These are phyloP conservation scores for Exutisphaerella laricina DNA, from an alignment of 2,329 filamentous ascomycete genomes.

Conservation along the genomic window DNA sequence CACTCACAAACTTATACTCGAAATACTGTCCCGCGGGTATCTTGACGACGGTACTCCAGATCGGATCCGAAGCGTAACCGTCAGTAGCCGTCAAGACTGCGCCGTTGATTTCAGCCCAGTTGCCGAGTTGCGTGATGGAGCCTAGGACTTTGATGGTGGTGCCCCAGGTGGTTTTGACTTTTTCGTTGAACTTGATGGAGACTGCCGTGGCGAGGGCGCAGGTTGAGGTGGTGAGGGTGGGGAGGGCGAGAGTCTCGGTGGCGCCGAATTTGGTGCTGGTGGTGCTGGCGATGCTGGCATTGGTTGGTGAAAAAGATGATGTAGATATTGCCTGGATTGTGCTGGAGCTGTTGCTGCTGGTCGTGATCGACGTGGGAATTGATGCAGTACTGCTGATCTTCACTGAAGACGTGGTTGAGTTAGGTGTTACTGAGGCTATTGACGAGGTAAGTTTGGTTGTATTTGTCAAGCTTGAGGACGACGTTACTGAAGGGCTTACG, in stretches of 20 bases:
- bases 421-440: background rate
- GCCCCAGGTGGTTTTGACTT: slow-evolving; percentile 53
- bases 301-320: background rate
- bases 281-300: slow-evolving; percentile 7
- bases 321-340: background rate
- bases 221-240: slow-evolving; percentile 3
- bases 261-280: slow-evolving; percentile 6
- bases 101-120: slow-evolving; percentile 52
- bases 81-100: slow-evolving; percentile 52
- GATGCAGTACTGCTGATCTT: background rate
- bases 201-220: slow-evolving; percentile 36
- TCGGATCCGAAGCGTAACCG: slow-evolving; percentile 54
- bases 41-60: slow-evolving; percentile 56
- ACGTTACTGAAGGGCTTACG: background rate
- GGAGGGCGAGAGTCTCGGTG: slow-evolving; percentile 25
- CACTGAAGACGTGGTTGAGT: background rate
- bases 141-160: slow-evolving; percentile 63
- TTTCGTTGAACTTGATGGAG: slow-evolving; percentile 57
- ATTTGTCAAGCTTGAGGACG: background rate
- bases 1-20: slow-evolving; percentile 57
- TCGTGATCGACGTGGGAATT: background rate
- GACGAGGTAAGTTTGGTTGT: background rate
- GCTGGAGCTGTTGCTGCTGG: background rate
- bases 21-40: slow-evolving; percentile 53
- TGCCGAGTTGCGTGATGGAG: slow-evolving; percentile 52